A percentile compares a stretch with the other conserved stretches of the same genome.
Evolutionary conservation across 2,329 filamentous ascomycete genomes (phyloP).

Genomic region (Verticillium dahliae): DNA sequence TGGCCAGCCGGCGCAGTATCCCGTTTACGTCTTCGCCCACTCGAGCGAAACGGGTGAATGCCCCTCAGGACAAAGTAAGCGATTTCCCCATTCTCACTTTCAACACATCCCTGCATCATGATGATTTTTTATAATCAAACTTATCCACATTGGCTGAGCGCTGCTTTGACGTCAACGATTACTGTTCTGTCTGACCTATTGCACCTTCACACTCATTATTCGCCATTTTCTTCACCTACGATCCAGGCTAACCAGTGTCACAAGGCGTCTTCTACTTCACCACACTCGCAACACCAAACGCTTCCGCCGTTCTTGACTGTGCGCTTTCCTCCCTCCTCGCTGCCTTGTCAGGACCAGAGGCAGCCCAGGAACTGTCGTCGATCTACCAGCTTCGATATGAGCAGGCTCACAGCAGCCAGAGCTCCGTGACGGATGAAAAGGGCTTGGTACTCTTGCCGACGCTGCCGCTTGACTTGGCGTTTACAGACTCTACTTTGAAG

Average conservation of each 20-base stretch:
- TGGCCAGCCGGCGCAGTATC: conserved; percentile 29
- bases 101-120: conserved; percentile 47
- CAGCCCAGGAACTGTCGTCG: conserved; percentile 20
- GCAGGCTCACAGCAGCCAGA: conserved; percentile 29
- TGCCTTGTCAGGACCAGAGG: conserved; percentile 16
- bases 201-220: not conserved
- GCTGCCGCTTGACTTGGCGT: conserved; percentile 58
- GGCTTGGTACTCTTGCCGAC: conserved; percentile 49
- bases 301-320: conserved; percentile 28
- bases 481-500: conserved; percentile 65
- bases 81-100: conserved; percentile 7
- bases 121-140: conserved; percentile 82
- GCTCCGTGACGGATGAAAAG: conserved; percentile 26
- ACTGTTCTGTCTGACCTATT: conserved; percentile 45
- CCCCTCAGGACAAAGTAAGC: conserved; percentile 80
- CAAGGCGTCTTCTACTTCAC: conserved; percentile 29
- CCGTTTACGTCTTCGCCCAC: conserved; percentile 62
- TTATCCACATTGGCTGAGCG: conserved; percentile 99
- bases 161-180: conserved; percentile 74
- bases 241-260: conserved; percentile 19
- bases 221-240: not conserved
- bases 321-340: conserved; percentile 36
- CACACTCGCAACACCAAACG: conserved; percentile 25
- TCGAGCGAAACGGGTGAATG: conserved; percentile 92
- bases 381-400: conserved; percentile 52